Conservation (phyloP, 2,329 filamentous ascomycete species). For the Pseudogymnoascus sp. region DNA sequence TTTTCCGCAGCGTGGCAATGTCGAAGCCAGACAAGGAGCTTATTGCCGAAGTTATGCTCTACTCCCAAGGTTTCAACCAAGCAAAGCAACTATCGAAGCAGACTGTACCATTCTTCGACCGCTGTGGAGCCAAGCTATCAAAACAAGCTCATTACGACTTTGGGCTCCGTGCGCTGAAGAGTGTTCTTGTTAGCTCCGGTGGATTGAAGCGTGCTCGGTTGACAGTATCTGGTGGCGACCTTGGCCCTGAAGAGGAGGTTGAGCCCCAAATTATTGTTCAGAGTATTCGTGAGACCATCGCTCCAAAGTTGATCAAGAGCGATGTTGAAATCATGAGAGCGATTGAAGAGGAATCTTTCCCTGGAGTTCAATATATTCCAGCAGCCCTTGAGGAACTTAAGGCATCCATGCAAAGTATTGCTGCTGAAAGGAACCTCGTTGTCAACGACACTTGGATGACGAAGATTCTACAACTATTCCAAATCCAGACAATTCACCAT, state of each 20-base stretch:
- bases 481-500: slow-evolving; percentile 96
- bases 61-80: slow-evolving; percentile 97
- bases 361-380: slow-evolving; percentile 85
- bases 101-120: slow-evolving; percentile 96
- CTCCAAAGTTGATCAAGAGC: slow-evolving; percentile 87
- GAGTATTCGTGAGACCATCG: slow-evolving; percentile 96
- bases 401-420: slow-evolving; percentile 73
- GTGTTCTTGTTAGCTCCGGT: slow-evolving; percentile 95
- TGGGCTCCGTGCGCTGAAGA: slow-evolving; percentile 93
- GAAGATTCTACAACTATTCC: slow-evolving; percentile 92
- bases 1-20: slow-evolving; percentile 99
- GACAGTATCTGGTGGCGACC: slow-evolving; percentile 47
- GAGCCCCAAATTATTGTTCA: slow-evolving; percentile 98
- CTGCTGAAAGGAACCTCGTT: slow-evolving; percentile 77
- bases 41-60: slow-evolving; percentile 99
- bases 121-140: slow-evolving; percentile 72
- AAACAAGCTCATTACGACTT: slow-evolving; percentile 99
- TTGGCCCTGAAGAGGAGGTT: slow-evolving; percentile 64
- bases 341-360: slow-evolving; percentile 83
- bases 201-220: slow-evolving; percentile 85
- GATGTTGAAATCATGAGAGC: slow-evolving; percentile 84
- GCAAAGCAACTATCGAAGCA: slow-evolving; percentile 91
- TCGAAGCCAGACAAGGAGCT: slow-evolving; percentile 99
- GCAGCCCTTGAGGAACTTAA: slow-evolving; percentile 77
- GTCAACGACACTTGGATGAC: slow-evolving; percentile 95